These are phyloP conservation scores for Pestalotiopsis sp. DNA, from an alignment of 2,329 filamentous ascomycete species.

Conservation along the genomic window DNA sequence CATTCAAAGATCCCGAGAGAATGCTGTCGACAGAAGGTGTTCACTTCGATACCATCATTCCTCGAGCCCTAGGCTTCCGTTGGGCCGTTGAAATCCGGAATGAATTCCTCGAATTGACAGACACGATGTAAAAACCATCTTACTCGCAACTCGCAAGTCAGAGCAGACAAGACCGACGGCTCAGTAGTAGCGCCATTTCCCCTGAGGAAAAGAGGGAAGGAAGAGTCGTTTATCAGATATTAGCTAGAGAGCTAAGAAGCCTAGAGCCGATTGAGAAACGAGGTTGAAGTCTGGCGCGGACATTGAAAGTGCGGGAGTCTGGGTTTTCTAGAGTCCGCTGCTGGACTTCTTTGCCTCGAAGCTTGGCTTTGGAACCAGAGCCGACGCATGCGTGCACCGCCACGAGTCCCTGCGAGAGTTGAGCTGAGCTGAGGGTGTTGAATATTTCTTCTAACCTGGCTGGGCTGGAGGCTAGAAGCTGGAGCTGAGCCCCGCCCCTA, in stretches of 20 bases:
- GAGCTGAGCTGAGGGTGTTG: not conserved
- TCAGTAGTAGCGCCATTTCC: not conserved
- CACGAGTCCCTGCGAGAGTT: not conserved
- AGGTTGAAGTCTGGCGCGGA: not conserved
- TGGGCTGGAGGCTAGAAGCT: not conserved
- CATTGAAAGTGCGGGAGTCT: not conserved
- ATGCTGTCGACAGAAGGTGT: too few relatives aligned
- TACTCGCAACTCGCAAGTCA: not conserved
- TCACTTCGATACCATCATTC: too few relatives aligned
- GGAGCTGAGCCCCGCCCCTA: constrained; percentile 5
- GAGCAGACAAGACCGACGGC: not conserved
- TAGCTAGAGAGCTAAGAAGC: not conserved
- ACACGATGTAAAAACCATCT: not conserved
- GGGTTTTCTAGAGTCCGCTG: not conserved
- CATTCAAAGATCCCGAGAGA: too few relatives aligned
- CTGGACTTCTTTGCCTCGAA: not conserved
- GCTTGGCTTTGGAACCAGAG: not conserved
- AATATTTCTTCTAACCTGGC: not conserved
- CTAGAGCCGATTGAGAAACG: not conserved
- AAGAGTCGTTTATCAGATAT: not conserved
- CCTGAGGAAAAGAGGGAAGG: not conserved
- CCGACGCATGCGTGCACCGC: constrained; percentile 1
- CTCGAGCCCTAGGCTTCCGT: too few relatives aligned
- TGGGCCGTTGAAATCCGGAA: not conserved
- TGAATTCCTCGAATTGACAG: not conserved